Evolutionary conservation across 1,284 basidiomycete species (phyloP).

Genomic region (Heterobasidion irregulare): DNA sequence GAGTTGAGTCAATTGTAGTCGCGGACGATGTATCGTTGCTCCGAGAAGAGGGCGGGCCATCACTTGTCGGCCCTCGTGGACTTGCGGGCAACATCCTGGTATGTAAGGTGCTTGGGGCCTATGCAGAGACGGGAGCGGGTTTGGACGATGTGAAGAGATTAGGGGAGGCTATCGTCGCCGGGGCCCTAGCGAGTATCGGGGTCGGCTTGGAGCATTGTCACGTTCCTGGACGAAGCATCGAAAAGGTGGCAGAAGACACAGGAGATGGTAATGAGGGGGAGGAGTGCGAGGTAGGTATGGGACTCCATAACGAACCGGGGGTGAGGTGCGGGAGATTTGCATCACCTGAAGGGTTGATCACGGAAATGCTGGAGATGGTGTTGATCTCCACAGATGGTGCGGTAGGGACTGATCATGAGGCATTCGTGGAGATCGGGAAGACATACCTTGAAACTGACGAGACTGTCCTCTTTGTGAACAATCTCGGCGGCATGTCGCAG

Average conservation of each 20-base stretch:
- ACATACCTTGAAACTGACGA: conserved; percentile 19
- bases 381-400: conserved; percentile 9
- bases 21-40: conserved; percentile 59
- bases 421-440: conserved; percentile 8
- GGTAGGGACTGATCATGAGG: conserved; percentile 5
- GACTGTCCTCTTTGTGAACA: conserved; percentile 41
- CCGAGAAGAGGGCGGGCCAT: conserved; percentile 20
- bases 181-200: conserved; percentile 38
- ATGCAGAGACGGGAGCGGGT: conserved; percentile 37
- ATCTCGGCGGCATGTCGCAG: conserved; percentile 45
- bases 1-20: conserved; percentile 50
- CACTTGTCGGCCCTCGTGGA: conserved; percentile 44
- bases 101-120: conserved; percentile 59
- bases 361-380: conserved; percentile 29
- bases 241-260: conserved; percentile 12
- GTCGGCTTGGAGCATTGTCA: conserved; percentile 51
- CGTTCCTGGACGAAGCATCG: conserved; percentile 34
- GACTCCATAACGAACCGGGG: conserved; percentile 54
- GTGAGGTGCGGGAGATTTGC: conserved; percentile 27
- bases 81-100: conserved; percentile 60
- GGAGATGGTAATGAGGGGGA: conserved; percentile 17
- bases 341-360: conserved; percentile 21
- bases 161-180: conserved; percentile 34
- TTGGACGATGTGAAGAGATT: conserved; percentile 40
- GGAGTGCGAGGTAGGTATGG: conserved; percentile 43